Evolutionary conservation across 169 alveolate genomes (phyloP).

Genomic region (Plasmodium knowlesi): DNA sequence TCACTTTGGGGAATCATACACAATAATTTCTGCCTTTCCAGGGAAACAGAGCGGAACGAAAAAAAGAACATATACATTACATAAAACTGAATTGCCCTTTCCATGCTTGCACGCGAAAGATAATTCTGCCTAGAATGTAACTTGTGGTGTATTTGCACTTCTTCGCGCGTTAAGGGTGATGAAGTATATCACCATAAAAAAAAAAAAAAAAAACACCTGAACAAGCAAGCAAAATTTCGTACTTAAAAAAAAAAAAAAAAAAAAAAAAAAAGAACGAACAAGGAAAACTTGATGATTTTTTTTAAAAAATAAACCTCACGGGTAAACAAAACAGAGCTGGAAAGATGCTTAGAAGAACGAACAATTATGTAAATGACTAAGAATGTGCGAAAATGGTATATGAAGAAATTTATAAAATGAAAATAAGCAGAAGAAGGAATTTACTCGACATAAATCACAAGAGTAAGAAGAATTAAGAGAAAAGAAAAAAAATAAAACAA

Average conservation of each 20-base stretch:
- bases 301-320: not conserved
- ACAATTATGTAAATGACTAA: not conserved
- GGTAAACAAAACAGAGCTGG: not conserved
- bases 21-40: not conserved
- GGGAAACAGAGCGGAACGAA: not conserved
- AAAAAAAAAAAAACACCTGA: conserved; percentile 13
- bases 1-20: not conserved
- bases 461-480: not conserved
- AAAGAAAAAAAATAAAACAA: not conserved
- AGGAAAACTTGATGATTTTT: not conserved
- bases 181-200: not conserved
- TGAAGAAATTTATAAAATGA: not conserved
- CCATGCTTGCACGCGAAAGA: not conserved
- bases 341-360: not conserved
- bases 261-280: not conserved
- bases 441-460: conserved; percentile 7
- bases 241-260: conserved; percentile 13
- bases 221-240: not conserved
- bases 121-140: not conserved
- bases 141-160: not conserved
- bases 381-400: not conserved
- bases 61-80: not conserved
- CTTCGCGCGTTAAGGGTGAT: not conserved
- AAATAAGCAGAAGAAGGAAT: not conserved
- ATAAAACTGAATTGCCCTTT: not conserved